Conservation (phyloP, 768 basidiomycete species). For the Hypholoma fasciculare region DNA sequence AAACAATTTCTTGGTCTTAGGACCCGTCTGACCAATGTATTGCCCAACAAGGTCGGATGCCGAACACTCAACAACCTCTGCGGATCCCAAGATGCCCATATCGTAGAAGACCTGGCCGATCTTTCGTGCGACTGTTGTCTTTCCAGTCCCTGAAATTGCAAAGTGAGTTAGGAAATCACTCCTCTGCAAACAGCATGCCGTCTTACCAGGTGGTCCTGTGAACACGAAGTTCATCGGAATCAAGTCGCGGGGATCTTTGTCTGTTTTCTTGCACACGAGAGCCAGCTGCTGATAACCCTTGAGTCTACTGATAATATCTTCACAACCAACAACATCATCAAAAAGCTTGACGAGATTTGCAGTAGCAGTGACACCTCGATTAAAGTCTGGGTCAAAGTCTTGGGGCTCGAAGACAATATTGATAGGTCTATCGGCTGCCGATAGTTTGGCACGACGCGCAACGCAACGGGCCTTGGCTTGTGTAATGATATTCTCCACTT, state of each 20-base stretch:
- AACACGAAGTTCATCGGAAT: conserved; percentile 71
- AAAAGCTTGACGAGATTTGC: conserved; percentile 57
- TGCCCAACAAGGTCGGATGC: conserved; percentile 69
- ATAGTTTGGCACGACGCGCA: conserved; percentile 30
- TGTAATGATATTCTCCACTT: conserved; percentile 58
- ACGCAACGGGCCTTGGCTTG: conserved; percentile 50
- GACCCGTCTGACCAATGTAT: conserved; percentile 72
- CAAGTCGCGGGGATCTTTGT: conserved; percentile 42
- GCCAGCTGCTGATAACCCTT: conserved; percentile 54
- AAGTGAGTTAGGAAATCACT: background rate
- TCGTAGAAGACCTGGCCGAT: conserved; percentile 64
- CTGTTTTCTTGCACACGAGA: conserved; percentile 41
- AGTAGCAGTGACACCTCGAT: conserved; percentile 46
- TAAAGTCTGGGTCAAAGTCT: conserved; percentile 63
- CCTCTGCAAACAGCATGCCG: too few relatives aligned
- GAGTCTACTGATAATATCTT: conserved; percentile 50
- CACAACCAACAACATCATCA: conserved; percentile 61
- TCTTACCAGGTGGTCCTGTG: conserved; percentile 68
- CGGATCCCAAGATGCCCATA: conserved; percentile 50
- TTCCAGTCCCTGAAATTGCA: conserved; percentile 52
- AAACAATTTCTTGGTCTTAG: conserved; percentile 58
- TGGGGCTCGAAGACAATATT: conserved; percentile 49
- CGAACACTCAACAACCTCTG: conserved; percentile 66
- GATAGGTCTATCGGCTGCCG: conserved; percentile 21
- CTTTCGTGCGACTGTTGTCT: conserved; percentile 63